Evolutionary conservation across 495 filamentous ascomycete genomes (phyloP).

Genomic region (Penicillium maclennaniae): DNA sequence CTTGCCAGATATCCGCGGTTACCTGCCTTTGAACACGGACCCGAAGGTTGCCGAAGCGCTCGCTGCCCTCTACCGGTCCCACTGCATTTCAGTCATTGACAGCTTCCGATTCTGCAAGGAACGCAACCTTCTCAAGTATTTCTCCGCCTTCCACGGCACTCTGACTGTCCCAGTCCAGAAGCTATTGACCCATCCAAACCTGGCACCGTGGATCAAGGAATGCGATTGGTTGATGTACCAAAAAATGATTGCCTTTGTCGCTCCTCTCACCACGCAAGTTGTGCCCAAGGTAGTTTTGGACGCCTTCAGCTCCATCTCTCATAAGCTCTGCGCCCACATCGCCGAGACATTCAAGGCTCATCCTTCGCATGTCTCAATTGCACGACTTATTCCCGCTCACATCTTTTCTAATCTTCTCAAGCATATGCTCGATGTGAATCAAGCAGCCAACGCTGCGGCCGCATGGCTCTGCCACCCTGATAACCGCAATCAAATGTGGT

Average conservation of each 20-base stretch:
- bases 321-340: slow-evolving; percentile 72
- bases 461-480: slow-evolving; percentile 48
- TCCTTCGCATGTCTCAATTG: slow-evolving; percentile 76
- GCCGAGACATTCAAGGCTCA: slow-evolving; percentile 71
- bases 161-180: slow-evolving; percentile 97
- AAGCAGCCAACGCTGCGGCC: slow-evolving; percentile 61
- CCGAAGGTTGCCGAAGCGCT: slow-evolving; percentile 76
- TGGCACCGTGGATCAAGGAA: slow-evolving; percentile 90
- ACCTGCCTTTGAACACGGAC: slow-evolving; percentile 71
- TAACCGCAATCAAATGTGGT: slow-evolving; percentile 74
- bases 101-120: slow-evolving; percentile 93
- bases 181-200: slow-evolving; percentile 72
- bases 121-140: slow-evolving; percentile 91
- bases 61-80: slow-evolving; percentile 81
- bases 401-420: slow-evolving; percentile 83
- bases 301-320: slow-evolving; percentile 79
- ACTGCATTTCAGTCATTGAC: slow-evolving; percentile 92
- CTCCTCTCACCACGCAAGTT: slow-evolving; percentile 80
- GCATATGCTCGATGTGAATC: slow-evolving; percentile 83
- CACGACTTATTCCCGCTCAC: slow-evolving; percentile 81
- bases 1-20: slow-evolving; percentile 73
- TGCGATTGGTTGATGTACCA: slow-evolving; percentile 95
- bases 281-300: slow-evolving; percentile 79
- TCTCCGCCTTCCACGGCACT: slow-evolving; percentile 90
- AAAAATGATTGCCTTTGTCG: slow-evolving; percentile 89